Base-by-base conservation (phyloP, 2,329 filamentous ascomycete species). In the Penicillium sp. region DNA sequence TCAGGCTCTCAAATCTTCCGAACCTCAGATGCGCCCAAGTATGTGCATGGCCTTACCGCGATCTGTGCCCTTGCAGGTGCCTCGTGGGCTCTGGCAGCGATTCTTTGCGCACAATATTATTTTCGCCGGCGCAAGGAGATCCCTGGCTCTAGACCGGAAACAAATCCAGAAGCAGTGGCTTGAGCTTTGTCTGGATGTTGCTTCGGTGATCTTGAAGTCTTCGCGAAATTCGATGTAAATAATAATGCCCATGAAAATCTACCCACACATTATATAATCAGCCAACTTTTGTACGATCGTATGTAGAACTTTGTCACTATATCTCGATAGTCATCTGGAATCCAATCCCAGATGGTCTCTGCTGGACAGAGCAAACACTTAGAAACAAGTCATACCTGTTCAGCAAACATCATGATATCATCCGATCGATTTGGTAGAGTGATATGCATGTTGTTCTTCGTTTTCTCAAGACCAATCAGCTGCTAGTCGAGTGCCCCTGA, bases 1-100 rank as follows among this genome's bases (percentile, higher is more conserved):
- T 85, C 85, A 57, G 85, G 85, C 3, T 84, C 84, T 0, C 85
- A 87, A 68, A 83, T 87, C 61, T 87, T 87, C 78, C 82, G 70
- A 14, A 66, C 68, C 0, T 59, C 59, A 6, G 66, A 70, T 19
- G 66, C 66, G 4, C 68, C 68, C 2, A 30, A 66, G 4, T 73
- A 73, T n/a, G 33, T 64, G 6, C 68, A 69, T 11, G 71, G 68
- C 3, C 54, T 73, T 11, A 73, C 71, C 1, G 71, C 71, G 2
- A 68, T 71, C 11, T 65, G 62, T 49, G 65, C 58, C 0, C 45
- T 73, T 33, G 71, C 71, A 1, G 69, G 61, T 2, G 70, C 60
- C 1, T 70, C 71, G 10, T 73, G 70, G 70, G 63, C 59, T 3
- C 38, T 66, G 19, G 52, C 64, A 0, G 22, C 66, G 5, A 45